These are phyloP conservation scores for Sphagnum magellanicum DNA, from an alignment of 228 moss, liverwort and hornwort species.

Conservation along the genomic window DNA sequence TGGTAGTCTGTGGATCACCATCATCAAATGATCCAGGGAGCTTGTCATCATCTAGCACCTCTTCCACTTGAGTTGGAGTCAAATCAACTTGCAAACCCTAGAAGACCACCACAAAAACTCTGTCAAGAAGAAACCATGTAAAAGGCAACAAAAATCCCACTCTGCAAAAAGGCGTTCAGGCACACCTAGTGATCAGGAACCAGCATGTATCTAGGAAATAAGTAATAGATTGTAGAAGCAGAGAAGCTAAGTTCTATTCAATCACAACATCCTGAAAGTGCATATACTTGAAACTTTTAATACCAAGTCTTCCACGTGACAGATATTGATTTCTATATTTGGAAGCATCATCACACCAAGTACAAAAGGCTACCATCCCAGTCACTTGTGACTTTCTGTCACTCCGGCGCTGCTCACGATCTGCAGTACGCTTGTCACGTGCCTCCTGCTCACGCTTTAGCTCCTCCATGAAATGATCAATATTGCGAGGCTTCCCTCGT, in stretches of 20 bases:
- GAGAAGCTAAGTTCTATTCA: too few species aligned
- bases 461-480: conserved; percentile 97
- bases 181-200: too few species aligned
- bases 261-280: too few species aligned
- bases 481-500: conserved; percentile 79
- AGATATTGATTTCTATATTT: too few species aligned
- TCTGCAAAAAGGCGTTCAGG: too few species aligned
- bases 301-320: too few species aligned
- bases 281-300: too few species aligned
- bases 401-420: conserved; percentile 78
- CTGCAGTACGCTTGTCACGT: conserved; percentile 67
- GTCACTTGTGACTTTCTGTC: conserved; percentile 61
- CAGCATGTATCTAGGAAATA: too few species aligned
- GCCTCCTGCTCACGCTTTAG: conserved; percentile 93
- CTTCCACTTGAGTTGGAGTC: conserved; percentile 79
- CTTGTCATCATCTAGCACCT: conserved; percentile 85
- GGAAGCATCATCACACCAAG: too few species aligned
- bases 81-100: conserved; percentile 39
- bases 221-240: too few species aligned
- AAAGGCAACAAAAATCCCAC: too few species aligned
- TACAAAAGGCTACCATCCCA: conserved; percentile 15
- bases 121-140: too few species aligned
- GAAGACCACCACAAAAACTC: not conserved
- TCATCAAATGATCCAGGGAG: conserved; percentile 95
- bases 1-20: conserved; percentile 99